A percentile compares a stretch with the other conserved stretches of the same genome.
Conservation (phyloP, 73 alveolate species). For the Tetrahymena elliotti region DNA sequence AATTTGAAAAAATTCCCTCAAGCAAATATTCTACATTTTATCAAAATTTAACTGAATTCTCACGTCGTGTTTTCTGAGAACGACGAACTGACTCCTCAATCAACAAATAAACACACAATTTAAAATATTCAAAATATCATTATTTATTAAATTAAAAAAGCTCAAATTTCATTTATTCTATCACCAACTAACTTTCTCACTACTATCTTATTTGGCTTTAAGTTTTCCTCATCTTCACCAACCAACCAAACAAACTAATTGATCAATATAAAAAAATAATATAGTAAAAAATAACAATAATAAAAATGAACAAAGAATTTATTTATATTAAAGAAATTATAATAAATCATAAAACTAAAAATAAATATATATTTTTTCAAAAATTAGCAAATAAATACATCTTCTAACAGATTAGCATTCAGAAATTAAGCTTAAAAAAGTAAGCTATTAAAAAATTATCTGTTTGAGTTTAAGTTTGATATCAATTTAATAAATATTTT, state of each 20-base stretch:
- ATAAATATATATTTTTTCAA: not conserved
- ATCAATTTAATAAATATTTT: no score
- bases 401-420: not conserved
- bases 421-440: not conserved
- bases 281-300: no score
- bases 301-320: not conserved
- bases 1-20: not conserved
- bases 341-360: no score
- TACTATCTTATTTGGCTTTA: not conserved
- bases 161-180: not conserved
- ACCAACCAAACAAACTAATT: no score
- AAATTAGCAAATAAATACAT: not conserved
- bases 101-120: not conserved
- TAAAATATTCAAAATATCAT: not conserved
- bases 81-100: not conserved
- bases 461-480: not conserved
- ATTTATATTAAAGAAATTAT: no score
- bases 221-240: not conserved
- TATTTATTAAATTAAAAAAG: no score
- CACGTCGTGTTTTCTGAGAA: not conserved
- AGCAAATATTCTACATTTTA: not conserved
- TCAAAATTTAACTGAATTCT: not conserved
- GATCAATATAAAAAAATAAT: not conserved
- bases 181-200: not conserved
- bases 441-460: not conserved